Evolutionary conservation across 257 asterid species (phyloP), one percentile per base, ranked within the genome.

Genomic region (Forsythia viridissima): DNA sequence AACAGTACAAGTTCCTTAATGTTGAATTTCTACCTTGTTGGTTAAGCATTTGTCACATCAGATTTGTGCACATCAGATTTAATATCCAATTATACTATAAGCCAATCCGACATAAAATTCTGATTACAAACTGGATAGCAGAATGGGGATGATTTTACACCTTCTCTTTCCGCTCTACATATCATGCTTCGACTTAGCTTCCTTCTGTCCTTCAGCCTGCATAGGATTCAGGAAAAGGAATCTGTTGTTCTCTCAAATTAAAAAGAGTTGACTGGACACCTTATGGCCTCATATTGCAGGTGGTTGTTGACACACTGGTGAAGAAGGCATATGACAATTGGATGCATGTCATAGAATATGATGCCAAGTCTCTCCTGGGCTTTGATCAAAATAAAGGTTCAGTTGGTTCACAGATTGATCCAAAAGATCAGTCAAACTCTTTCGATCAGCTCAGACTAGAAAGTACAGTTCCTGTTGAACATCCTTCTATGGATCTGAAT

Each of bases 301-400:
- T 88, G 38, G 86, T 52, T 81, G 99, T 93, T 71, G 99, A 95
- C 80, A 82, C 91, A 55, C 82, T 93, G 85, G 98, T 95, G 83
- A 92, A 88, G 90, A 90, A 93, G 84, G 99, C 99, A 10, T 95
- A 95, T 83, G 99, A 93, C 44, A 90, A 95, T 80, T 95, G 99
- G 99, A 84, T 73, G 82, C 89, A 92, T 74, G 98, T 95, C 48
- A 79, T 90, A 74, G 99, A 95, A 79, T 93, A 93, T 70, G 99
- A 95, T 76, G 93, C 94, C 73, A 91, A 92, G 84, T 93, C 97
- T 79, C 95, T 95, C 75, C 78, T 91, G 68, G 90, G 91, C 85
- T 83, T 87, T 73, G 82, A 84, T 51, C 89, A 90, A 52, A 82
- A 57, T 68, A 90, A 84, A 78, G 81, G 81, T 70, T 40, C 92